These are phyloP conservation scores for Penicillium decumbens DNA, from an alignment of 2,329 filamentous ascomycete genomes.

Conservation along the genomic window DNA sequence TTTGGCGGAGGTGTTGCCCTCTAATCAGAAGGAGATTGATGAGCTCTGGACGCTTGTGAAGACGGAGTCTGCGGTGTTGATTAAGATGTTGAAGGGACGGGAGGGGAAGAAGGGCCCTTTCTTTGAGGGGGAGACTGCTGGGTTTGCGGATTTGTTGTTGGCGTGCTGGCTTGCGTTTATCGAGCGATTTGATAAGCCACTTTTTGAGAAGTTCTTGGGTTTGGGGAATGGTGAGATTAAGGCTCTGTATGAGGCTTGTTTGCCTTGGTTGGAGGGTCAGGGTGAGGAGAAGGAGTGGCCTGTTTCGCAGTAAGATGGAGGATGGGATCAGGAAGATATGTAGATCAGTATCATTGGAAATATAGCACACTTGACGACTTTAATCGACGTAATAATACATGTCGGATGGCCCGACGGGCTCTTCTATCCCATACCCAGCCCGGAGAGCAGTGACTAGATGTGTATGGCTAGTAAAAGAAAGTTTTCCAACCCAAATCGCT, in stretches of 20 bases:
- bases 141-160: constrained; percentile 31
- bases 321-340: background rate
- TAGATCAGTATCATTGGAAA: constrained; percentile 20
- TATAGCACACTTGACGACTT: constrained; percentile 26
- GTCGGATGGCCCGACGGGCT: constrained; percentile 7
- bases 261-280: constrained; percentile 32
- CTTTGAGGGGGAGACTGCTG: constrained; percentile 30
- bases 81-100: constrained; percentile 27
- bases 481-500: constrained; percentile 6
- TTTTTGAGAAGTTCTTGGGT: constrained; percentile 23
- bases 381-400: constrained; percentile 33
- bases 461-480: constrained; percentile 10
- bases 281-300: constrained; percentile 34
- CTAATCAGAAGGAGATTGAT: constrained; percentile 15
- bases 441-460: background rate
- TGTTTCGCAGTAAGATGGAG: constrained; percentile 13
- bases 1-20: constrained; percentile 27
- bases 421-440: constrained; percentile 8
- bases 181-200: constrained; percentile 20
- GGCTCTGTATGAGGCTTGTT: constrained; percentile 28
- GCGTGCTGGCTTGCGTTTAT: constrained; percentile 25
- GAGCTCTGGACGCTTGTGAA: constrained; percentile 17
- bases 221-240: constrained; percentile 29
- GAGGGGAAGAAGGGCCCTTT: constrained; percentile 32
- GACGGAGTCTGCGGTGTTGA: constrained; percentile 18